Conservation (phyloP, 1,284 basidiomycete genomes). For the Cutaneotrichosporon sp. region DNA sequence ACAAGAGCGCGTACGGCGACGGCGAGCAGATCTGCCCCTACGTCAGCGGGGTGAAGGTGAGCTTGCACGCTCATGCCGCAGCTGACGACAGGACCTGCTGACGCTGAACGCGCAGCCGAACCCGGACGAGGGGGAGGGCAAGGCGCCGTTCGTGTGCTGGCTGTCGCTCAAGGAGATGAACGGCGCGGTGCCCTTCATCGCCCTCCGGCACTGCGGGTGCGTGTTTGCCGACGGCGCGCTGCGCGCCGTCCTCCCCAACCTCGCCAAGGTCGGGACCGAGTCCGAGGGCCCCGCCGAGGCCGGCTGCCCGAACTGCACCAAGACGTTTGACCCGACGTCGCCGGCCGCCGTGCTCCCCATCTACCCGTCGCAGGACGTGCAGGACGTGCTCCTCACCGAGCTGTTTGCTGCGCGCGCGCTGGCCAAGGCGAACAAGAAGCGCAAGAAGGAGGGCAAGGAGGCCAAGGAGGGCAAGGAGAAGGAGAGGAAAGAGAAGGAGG, state of each 20-base stretch:
- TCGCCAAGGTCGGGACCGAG: slow-evolving; percentile 28
- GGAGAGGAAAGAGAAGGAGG: slow-evolving; percentile 11
- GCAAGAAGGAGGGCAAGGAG: slow-evolving; percentile 31
- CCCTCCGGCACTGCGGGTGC: slow-evolving; percentile 82
- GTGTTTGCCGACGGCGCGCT: slow-evolving; percentile 54
- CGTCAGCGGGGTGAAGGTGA: slow-evolving; percentile 79
- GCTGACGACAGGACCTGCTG: slow-evolving; percentile 70
- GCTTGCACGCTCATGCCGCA: no score
- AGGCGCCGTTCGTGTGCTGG: slow-evolving; percentile 78
- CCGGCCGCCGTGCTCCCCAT: slow-evolving; percentile 38
- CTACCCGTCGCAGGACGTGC: slow-evolving; percentile 44
- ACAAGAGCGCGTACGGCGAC: slow-evolving; percentile 73
- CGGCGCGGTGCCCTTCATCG: slow-evolving; percentile 81
- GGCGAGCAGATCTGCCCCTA: slow-evolving; percentile 83
- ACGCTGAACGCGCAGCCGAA: slow-evolving; percentile 77
- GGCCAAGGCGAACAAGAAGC: slow-evolving; percentile 40
- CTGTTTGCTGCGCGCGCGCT: slow-evolving; percentile 41
- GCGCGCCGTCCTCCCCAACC: slow-evolving; percentile 42
- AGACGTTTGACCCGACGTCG: slow-evolving; percentile 41
- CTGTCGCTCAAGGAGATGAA: slow-evolving; percentile 91
- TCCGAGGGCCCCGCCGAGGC: slow-evolving; percentile 6
- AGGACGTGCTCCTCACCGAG: slow-evolving; percentile 45
- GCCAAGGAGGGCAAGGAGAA: no score
- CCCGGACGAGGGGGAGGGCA: slow-evolving; percentile 52
- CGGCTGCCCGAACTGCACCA: slow-evolving; percentile 51